These are phyloP conservation scores for Sporothrix dimorphospora DNA, from an alignment of 2,329 filamentous ascomycete genomes.

Conservation along the genomic window DNA sequence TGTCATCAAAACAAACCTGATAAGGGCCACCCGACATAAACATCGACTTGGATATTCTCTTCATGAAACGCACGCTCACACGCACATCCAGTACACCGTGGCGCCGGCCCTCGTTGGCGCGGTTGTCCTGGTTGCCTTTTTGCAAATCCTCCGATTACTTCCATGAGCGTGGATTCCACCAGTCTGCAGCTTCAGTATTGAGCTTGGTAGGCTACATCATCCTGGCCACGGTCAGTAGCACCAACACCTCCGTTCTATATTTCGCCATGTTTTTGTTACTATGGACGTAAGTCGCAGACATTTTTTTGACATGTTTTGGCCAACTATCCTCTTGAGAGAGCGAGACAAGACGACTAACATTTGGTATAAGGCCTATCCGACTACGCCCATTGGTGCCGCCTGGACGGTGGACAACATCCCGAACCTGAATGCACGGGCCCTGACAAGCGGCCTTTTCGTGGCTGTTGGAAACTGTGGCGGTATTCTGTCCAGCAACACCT, in stretches of 20 bases:
- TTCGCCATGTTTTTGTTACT: not conserved
- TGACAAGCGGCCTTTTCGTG: not conserved
- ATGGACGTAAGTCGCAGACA: too few species aligned
- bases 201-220: not conserved
- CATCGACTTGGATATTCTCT: not conserved
- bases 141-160: not conserved
- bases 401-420: conserved; percentile 13
- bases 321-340: too few species aligned
- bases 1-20: not conserved
- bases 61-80: not conserved
- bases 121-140: not conserved
- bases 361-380: conserved; percentile 10
- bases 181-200: not conserved
- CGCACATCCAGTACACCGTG: not conserved
- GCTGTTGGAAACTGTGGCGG: not conserved
- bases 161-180: not conserved
- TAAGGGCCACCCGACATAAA: not conserved
- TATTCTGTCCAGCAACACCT: not conserved
- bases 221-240: not conserved
- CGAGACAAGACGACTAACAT: too few species aligned
- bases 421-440: not conserved
- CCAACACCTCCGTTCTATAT: not conserved
- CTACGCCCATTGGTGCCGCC: not conserved
- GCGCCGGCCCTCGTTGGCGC: not conserved
- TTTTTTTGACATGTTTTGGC: too few species aligned